Evolutionary conservation across 352 stramenopile genomes (phyloP), one percentile per base, ranked within the genome.

Genomic region (Lagenidium sp.): DNA sequence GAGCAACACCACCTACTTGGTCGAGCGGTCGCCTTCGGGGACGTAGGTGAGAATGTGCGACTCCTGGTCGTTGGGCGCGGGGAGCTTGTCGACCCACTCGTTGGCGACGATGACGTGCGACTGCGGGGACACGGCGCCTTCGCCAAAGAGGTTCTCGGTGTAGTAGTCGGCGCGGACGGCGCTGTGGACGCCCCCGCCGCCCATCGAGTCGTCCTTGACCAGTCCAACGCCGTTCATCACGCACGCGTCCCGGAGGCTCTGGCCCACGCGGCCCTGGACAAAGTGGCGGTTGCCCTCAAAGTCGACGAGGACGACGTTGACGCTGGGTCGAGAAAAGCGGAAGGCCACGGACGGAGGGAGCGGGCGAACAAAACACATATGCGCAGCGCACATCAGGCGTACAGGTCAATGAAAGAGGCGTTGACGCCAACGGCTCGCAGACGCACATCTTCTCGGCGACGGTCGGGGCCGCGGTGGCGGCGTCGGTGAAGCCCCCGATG

Each of bases 31-130:
- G 22, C 83, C 75, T 13, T 65, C 60, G 8, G 80, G 78, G 25
- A 93, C 82, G 61, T 91, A 91, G 44, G 47, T 65, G 26, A 94
- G 73, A 23, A 90, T 74, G 54, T 90, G 78, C 28, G 65, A 61
- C 70, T 94, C 80, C 52, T 85, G 68, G 18, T 55, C 41, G 53
- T 89, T 86, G 15, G 78, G 59, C 41, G 60, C 26, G 23, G 68
- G 74, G 23, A 94, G 58, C 66, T 87, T 88, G 51, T 44, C n/a
- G 44, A 90, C 65, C 82, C 82, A 94, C 59, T 92, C 80, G 65
- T 94, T 90, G 41, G 82, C 78, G 41, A 94, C 62, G 36, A 94
- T 72, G 6, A 94, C 78, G 59, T 94, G 82, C 48, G 82, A 94
- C 59, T 86, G 79, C 19, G 80, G 71, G 30, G 80, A 93, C 44